Evolutionary conservation across 2,329 filamentous ascomycete species (phyloP), one percentile per base, ranked within the genome.

Genomic region (Aspergillus sp.): DNA sequence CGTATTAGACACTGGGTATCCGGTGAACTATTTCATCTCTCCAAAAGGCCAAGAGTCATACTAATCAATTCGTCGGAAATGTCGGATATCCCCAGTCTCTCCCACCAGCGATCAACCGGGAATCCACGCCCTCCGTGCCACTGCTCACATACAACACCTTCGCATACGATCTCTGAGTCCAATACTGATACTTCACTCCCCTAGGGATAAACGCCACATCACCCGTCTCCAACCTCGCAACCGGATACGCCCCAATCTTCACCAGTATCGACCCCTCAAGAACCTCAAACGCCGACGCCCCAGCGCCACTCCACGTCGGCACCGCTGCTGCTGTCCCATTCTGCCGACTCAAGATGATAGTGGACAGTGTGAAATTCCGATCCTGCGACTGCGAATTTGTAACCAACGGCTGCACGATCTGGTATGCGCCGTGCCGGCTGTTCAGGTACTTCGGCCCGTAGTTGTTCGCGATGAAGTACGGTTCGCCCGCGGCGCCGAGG

Each of bases 401-500:
- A 15, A 79, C 72, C 35, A 81, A 73, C 2, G 79, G 77, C 59
- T 76, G 72, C 2, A 81, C 66, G 55, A 81, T 70, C 62, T 78
- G 73, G 65, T 80, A 80, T 27, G 43, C 47, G n/a, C 71, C 73
- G 17, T 66, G 64, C 47, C 69, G 64, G 19, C 66, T 66, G 62
- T 74, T 76, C 4, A 81, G 69, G 56, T 76, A 79, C 62, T 79
- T 80, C 9, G 77, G 77, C 0, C 79, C 79, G 56, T 76, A 78
- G 61, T 76, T 73, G 59, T 79, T 80, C 33, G 79, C 79, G 39
- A 80, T 59, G 59, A 76, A 80, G 62, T 76, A 78, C 1, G 78
- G 76, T 12, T 72, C 71, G 1, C 59, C 59, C 0, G 66, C 59
- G 55, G 73, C 61, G 6, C 70, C 71, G 8, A 79, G 68, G 5